Base-by-base conservation (phyloP, 225 moss, liverwort and hornwort species). In the Marchantia paleacea region DNA sequence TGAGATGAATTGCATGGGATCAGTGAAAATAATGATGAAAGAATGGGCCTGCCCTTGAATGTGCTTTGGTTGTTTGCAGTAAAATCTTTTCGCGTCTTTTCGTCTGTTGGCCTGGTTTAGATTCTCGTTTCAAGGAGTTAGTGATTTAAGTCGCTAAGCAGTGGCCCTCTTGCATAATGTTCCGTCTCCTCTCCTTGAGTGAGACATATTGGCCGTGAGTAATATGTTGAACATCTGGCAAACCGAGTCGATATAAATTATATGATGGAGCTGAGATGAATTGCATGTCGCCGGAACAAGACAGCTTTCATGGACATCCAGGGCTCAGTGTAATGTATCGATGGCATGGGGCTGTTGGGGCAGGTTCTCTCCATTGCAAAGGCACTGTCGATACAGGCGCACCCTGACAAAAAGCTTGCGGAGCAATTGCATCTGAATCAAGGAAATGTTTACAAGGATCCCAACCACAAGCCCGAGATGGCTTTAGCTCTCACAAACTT, bases 391-490 rank as follows among this genome's bases (percentile, higher is more conserved):
- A 97, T 97, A 75, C 97, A 97, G 76, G 94, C 97, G 48, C 97
- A 97, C 82, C 97, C 97, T 16, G 91, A 97, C 87, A 95, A 93
- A 81, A 55, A 75, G 61, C 87, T 97, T 49, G 94, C 90, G 25
- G 84, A 89, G 85, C 57, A 66, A 39, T 86, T 96, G 70, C 89
- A 87, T 49, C 71, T 61, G 57, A 79, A 65, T 52, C 87, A 95
- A 50, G 92, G 93, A 10, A 75, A 97, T 18, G 82, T 90, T n/a
- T 97, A 97, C 89, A 97, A 95, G 85, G 97, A 97, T 78, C 79
- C 89, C 52, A 97, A 97, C 77, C 97, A 97, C 76, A 97, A 97
- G 85, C 97, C 97, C 49, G 95, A 97, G 78, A 97, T 97, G 97
- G 97, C 97, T 54, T 82, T 97, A 79, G 95, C 95, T 2, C 84